These are phyloP conservation scores for Babesia ovata DNA, from an alignment of 169 alveolate genomes.

Conservation along the genomic window DNA sequence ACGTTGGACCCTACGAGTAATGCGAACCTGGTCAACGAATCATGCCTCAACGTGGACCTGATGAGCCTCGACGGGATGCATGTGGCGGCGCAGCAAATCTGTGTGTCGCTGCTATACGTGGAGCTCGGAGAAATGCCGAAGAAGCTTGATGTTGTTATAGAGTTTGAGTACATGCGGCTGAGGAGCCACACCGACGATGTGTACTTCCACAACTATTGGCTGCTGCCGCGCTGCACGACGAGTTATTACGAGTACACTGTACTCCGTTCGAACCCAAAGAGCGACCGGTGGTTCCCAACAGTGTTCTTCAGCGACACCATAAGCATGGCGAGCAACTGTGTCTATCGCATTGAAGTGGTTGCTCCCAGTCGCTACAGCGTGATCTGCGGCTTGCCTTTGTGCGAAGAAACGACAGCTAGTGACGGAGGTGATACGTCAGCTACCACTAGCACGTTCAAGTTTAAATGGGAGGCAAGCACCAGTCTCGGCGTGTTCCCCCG, in stretches of 20 bases:
- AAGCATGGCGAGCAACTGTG: background rate
- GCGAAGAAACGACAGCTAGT: conserved; percentile 6
- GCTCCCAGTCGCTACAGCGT: conserved; percentile 53
- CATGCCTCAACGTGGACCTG: conserved; percentile 47
- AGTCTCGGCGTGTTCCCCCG: conserved; percentile 2
- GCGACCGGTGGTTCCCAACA: conserved; percentile 64
- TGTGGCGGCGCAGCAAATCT: conserved; percentile 44
- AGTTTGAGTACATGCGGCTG: conserved; percentile 56
- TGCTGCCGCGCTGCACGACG: conserved; percentile 67
- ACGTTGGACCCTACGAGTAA: conserved; percentile 25
- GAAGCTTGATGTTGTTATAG: conserved; percentile 39
- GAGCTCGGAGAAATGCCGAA: conserved; percentile 14
- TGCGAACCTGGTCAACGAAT: conserved; percentile 22
- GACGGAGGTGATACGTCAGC: background rate
- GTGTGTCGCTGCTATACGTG: conserved; percentile 43
- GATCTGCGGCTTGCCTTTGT: conserved; percentile 51
- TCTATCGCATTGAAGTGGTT: conserved; percentile 45
- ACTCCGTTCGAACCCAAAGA: conserved; percentile 14
- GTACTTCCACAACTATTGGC: conserved; percentile 56
- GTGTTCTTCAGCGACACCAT: background rate
- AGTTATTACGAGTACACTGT: conserved; percentile 39
- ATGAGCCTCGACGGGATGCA: conserved; percentile 61
- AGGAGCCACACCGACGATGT: conserved; percentile 26
- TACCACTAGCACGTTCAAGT: background rate
- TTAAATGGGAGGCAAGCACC: background rate